Percentiles rank a stretch among this genome's conserved stretches.
These are phyloP conservation scores for Avena sativa DNA, from an alignment of 176 grass and related monocot genomes.

Conservation along the genomic window DNA sequence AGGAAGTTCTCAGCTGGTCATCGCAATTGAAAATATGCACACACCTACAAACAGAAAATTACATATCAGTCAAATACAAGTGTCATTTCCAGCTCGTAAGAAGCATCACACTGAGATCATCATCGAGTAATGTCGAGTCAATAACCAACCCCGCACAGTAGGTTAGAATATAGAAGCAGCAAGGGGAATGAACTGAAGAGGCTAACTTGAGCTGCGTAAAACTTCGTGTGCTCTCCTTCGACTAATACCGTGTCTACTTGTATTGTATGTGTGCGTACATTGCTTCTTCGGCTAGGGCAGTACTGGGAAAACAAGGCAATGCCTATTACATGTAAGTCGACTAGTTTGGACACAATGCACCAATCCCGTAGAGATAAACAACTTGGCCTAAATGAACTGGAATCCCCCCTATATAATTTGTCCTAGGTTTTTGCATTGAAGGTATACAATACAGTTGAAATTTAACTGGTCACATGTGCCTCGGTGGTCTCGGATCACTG, in stretches of 20 bases:
- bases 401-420: not conserved
- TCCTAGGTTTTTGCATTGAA: not conserved
- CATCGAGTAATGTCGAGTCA: not conserved
- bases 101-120: not conserved
- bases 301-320: not conserved
- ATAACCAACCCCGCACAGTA: not conserved
- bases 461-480: not conserved
- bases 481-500: too few species aligned
- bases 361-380: not conserved
- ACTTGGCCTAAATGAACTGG: not conserved
- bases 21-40: not conserved
- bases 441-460: not conserved
- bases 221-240: not conserved
- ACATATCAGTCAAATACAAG: not conserved
- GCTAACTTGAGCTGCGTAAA: not conserved
- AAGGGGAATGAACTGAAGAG: not conserved
- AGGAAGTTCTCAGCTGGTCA: not conserved
- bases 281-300: not conserved
- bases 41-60: not conserved
- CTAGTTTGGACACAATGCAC: constrained; percentile 4
- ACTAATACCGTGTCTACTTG: not conserved
- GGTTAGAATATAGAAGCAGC: not conserved
- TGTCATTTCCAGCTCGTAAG: not conserved
- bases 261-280: not conserved
- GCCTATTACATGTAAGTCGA: not conserved